These are phyloP conservation scores for Podaxis sp. DNA, from an alignment of 768 basidiomycete species.

Conservation along the genomic window DNA sequence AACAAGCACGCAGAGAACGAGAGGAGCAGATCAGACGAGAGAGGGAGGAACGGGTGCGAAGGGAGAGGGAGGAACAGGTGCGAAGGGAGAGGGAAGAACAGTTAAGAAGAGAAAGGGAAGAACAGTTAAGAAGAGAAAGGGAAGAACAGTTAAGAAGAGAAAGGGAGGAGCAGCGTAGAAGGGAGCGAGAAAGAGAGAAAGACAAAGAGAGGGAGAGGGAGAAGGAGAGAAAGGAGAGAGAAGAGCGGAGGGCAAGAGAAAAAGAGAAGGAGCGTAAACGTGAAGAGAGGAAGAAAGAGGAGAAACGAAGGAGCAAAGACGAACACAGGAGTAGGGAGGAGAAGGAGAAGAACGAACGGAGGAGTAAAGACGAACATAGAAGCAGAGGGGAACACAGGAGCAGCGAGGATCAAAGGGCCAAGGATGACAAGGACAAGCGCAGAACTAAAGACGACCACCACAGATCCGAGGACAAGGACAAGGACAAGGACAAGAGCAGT, in stretches of 20 bases:
- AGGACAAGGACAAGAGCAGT: not conserved
- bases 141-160: slow-evolving; percentile 12
- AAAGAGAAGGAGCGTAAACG: slow-evolving; percentile 11
- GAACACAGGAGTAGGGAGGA: slow-evolving; percentile 6
- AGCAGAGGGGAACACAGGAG: slow-evolving; percentile 2
- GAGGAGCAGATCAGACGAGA: slow-evolving; percentile 7
- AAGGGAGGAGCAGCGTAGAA: slow-evolving; percentile 16
- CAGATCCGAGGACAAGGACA: not conserved
- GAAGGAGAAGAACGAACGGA: slow-evolving; percentile 11
- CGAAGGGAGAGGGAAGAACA: slow-evolving; percentile 14
- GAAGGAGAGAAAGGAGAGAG: slow-evolving; percentile 10
- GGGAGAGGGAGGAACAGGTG: slow-evolving; percentile 8
- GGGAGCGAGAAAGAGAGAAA: slow-evolving; percentile 15
- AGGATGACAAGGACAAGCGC: slow-evolving; percentile 14
- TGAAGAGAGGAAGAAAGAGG: slow-evolving; percentile 9
- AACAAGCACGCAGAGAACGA: slow-evolving; percentile 7
- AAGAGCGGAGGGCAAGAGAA: slow-evolving; percentile 10
- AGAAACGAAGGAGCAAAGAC: slow-evolving; percentile 4
- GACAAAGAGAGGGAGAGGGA: slow-evolving; percentile 1
- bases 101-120: slow-evolving; percentile 9
- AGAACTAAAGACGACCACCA: slow-evolving; percentile 7
- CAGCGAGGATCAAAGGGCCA: slow-evolving; percentile 5
- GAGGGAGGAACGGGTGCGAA: slow-evolving; percentile 12
- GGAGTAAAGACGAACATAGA: slow-evolving; percentile 7
- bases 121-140: slow-evolving; percentile 12